phyloP scores from a whole-genome alignment of 2,329 filamentous ascomycete genomes.

The Fusarium sp. region DNA sequence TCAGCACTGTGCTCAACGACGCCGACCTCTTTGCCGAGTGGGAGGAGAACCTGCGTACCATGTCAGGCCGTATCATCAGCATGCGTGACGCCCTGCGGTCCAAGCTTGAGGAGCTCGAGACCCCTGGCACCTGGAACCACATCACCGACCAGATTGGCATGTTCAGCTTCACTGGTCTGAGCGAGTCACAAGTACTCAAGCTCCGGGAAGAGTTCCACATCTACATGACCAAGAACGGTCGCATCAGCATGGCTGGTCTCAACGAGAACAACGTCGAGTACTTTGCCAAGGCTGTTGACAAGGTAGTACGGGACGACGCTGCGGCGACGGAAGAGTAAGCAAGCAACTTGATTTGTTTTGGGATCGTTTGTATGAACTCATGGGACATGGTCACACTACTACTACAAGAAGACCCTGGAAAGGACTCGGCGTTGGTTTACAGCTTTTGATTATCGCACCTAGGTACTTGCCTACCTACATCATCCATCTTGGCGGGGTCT shows the following conservation, averaged over 20 bases:
- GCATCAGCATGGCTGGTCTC: slow-evolving; percentile 98
- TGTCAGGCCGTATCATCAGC: slow-evolving; percentile 93
- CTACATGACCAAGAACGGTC: slow-evolving; percentile 97
- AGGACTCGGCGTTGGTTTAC: slow-evolving; percentile 43
- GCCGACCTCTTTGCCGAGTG: slow-evolving; percentile 85
- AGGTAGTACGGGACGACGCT: slow-evolving; percentile 69
- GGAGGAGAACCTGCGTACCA: slow-evolving; percentile 91
- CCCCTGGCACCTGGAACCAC: slow-evolving; percentile 94
- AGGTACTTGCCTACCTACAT: slow-evolving; percentile 28
- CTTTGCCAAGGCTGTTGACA: slow-evolving; percentile 89
- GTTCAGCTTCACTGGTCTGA: slow-evolving; percentile 94
- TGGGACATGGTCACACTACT: slow-evolving; percentile 39
- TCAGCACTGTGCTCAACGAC: slow-evolving; percentile 86
- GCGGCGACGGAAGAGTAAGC: slow-evolving; percentile 19
- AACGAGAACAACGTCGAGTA: slow-evolving; percentile 94
- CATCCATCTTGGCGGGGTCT: slow-evolving; percentile 33
- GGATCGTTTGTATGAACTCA: slow-evolving; percentile 40
- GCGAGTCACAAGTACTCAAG: slow-evolving; percentile 77
- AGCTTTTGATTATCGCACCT: slow-evolving; percentile 38
- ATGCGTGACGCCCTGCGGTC: slow-evolving; percentile 85
- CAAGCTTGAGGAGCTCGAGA: slow-evolving; percentile 86
- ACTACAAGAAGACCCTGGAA: slow-evolving; percentile 35
- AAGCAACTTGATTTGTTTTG: slow-evolving; percentile 26
- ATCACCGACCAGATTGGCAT: slow-evolving; percentile 99
- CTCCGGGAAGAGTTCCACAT: slow-evolving; percentile 79